Conservation (phyloP, 352 stramenopile species). For the Phytophthora pinifolia region DNA sequence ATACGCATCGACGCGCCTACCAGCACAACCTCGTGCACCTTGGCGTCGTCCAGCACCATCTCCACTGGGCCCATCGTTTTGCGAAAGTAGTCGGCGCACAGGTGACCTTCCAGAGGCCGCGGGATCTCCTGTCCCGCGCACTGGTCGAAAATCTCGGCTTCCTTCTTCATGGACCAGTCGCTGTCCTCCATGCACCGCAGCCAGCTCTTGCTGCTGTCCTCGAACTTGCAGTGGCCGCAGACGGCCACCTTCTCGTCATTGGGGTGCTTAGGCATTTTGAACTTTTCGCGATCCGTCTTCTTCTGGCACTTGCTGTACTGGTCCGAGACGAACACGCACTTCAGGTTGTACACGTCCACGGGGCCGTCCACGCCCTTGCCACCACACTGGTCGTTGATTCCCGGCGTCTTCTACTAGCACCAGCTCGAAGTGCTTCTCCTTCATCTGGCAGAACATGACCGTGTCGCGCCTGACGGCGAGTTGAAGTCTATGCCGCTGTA, state of each 20-base stretch:
- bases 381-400: slow-evolving; percentile 19
- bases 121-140: no score
- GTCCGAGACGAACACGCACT: slow-evolving; percentile 2
- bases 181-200: no score
- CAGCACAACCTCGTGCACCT: slow-evolving; percentile 83
- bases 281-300: no score
- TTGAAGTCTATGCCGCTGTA: no score
- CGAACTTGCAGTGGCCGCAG: no score
- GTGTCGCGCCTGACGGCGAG: slow-evolving; percentile 4
- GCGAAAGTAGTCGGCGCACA: slow-evolving; percentile 90
- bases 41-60: slow-evolving; percentile 88
- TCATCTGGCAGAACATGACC: slow-evolving; percentile 8
- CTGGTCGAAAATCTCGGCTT: no score
- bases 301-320: no score
- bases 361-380: slow-evolving; percentile 10
- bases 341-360: slow-evolving; percentile 10
- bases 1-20: slow-evolving; percentile 82
- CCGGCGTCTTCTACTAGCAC: slow-evolving; percentile 19
- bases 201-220: no score
- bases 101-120: no score
- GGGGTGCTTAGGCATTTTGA: no score
- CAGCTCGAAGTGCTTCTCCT: slow-evolving; percentile 14
- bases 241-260: no score
- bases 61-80: slow-evolving; percentile 89
- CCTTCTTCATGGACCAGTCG: no score